Conservation (phyloP, 371 early-diverging fungal genomes). For the Batrachochytrium dendrobatidis region DNA sequence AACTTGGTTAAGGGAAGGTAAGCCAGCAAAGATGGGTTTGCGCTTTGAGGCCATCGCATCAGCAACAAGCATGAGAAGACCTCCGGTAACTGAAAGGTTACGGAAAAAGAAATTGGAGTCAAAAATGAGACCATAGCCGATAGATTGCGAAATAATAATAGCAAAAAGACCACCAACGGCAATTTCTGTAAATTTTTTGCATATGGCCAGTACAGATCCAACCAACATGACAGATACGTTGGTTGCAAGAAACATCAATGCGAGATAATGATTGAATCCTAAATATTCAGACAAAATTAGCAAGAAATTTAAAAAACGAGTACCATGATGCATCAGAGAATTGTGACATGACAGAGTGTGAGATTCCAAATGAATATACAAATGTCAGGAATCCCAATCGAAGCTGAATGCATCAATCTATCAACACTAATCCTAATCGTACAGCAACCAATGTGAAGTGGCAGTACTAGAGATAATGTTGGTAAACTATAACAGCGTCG, state of each 20-base stretch:
- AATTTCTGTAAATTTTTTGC: conserved; percentile 65
- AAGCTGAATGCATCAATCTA: too few relatives aligned
- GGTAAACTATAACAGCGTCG: too few relatives aligned
- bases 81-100: conserved; percentile 86
- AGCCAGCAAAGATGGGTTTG: conserved; percentile 73
- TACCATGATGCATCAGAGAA: too few relatives aligned
- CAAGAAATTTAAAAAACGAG: too few relatives aligned
- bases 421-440: too few relatives aligned
- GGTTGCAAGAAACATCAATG: conserved; percentile 72
- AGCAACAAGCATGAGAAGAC: conserved; percentile 89
- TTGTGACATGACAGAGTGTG: too few relatives aligned
- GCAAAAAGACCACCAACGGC: conserved; percentile 74
- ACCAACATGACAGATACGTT: conserved; percentile 75
- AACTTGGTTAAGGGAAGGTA: conserved; percentile 74
- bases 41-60: conserved; percentile 55
- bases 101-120: conserved; percentile 85
- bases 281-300: not conserved
- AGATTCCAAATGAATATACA: too few relatives aligned
- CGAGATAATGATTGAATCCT: conserved; percentile 66
- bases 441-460: too few relatives aligned
- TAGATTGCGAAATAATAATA: conserved; percentile 77
- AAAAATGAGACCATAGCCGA: conserved; percentile 90
- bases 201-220: conserved; percentile 71
- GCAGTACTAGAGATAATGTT: too few relatives aligned
- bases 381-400: too few relatives aligned